phyloP scores from a whole-genome alignment of 2,329 filamentous ascomycete species.

The Mariannaea elegans region DNA sequence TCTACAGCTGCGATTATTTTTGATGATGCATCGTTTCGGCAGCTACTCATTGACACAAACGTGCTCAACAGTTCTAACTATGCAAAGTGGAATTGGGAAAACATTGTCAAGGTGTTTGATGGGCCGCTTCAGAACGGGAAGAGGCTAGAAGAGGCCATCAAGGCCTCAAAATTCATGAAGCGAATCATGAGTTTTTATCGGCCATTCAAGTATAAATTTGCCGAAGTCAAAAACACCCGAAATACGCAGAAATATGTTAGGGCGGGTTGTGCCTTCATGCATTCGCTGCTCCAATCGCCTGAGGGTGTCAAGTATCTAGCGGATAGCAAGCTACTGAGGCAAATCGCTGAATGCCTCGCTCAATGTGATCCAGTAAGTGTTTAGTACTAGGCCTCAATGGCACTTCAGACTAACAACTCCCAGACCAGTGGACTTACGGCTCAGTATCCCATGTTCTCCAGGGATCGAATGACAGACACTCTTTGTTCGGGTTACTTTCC shows the following conservation, averaged over 20 bases:
- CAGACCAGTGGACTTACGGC: constrained; percentile 79
- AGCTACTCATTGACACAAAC: constrained; percentile 77
- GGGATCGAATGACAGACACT: constrained; percentile 83
- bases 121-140: constrained; percentile 92
- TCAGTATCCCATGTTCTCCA: constrained; percentile 87
- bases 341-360: constrained; percentile 94
- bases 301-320: constrained; percentile 87
- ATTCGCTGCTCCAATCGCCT: constrained; percentile 82
- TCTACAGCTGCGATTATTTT: constrained; percentile 55
- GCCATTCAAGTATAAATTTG: constrained; percentile 96
- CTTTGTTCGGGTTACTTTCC: constrained; percentile 94
- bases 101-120: constrained; percentile 90
- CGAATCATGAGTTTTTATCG: constrained; percentile 93
- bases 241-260: constrained; percentile 94
- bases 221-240: constrained; percentile 87
- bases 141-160: constrained; percentile 91
- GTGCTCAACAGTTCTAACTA: constrained; percentile 91
- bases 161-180: constrained; percentile 96
- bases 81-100: constrained; percentile 96
- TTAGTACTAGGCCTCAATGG: background rate
- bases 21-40: constrained; percentile 71
- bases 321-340: constrained; percentile 91
- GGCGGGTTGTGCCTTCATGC: constrained; percentile 87
- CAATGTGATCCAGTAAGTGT: constrained; percentile 84
- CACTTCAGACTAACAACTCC: constrained; percentile 31